phyloP scores from a whole-genome alignment of 2,329 filamentous ascomycete species.

The Sporothrix inflata region DNA sequence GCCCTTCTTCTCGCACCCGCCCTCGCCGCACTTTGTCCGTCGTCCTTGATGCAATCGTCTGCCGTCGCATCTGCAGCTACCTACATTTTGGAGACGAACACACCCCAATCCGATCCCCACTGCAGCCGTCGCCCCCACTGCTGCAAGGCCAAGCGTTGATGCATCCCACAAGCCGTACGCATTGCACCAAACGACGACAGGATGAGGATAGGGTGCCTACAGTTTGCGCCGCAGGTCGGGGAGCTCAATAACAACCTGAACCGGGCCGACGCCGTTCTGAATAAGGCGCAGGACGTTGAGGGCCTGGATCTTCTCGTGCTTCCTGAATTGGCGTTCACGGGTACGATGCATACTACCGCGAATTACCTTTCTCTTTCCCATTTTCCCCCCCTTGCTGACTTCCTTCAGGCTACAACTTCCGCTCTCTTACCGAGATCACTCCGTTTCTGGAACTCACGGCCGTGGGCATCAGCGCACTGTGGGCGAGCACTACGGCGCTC shows the following conservation, averaged over 20 bases:
- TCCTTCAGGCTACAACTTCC: slow-evolving; percentile 82
- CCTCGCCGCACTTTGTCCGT: too few relatives aligned
- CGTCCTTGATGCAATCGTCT: too few relatives aligned
- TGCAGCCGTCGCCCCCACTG: too few relatives aligned
- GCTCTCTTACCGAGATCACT: slow-evolving; percentile 66
- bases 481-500: slow-evolving; percentile 69
- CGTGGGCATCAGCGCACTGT: slow-evolving; percentile 68
- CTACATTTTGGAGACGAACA: too few relatives aligned
- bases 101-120: too few relatives aligned
- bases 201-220: slow-evolving; percentile 55
- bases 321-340: slow-evolving; percentile 76
- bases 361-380: too few relatives aligned
- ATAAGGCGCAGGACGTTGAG: slow-evolving; percentile 56
- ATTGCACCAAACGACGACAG: slow-evolving; percentile 16
- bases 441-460: slow-evolving; percentile 70
- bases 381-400: too few relatives aligned
- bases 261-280: slow-evolving; percentile 67
- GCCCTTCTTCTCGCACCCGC: too few relatives aligned
- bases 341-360: too few relatives aligned
- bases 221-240: slow-evolving; percentile 73
- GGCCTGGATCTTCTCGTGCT: slow-evolving; percentile 72
- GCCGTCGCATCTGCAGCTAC: too few relatives aligned
- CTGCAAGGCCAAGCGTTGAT: too few relatives aligned
- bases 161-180: not conserved
- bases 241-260: slow-evolving; percentile 71